phyloP scores from a whole-genome alignment of 2,329 filamentous ascomycete species.

The Fusarium sp. region DNA sequence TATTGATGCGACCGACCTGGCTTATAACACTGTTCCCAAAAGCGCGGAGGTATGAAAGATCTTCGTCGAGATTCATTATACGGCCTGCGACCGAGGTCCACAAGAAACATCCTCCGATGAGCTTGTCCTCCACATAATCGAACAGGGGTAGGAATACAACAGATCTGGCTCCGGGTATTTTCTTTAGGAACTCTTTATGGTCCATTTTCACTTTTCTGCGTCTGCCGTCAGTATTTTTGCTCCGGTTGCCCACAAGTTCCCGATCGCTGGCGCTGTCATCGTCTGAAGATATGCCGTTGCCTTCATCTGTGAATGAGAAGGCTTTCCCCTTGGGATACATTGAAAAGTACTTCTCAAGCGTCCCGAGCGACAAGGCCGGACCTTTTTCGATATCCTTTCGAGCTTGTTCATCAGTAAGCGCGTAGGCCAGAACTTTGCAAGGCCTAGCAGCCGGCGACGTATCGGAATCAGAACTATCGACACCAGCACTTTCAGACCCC shows the following conservation, averaged over 20 bases:
- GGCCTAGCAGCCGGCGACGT: slow-evolving; percentile 46
- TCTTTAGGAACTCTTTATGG: slow-evolving; percentile 53
- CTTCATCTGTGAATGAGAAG: slow-evolving; percentile 51
- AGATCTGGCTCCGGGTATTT: slow-evolving; percentile 53
- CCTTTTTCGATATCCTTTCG: slow-evolving; percentile 48
- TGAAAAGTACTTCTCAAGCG: slow-evolving; percentile 51
- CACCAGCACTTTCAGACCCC: slow-evolving; percentile 41
- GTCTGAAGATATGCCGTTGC: slow-evolving; percentile 49
- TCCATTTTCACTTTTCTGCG: slow-evolving; percentile 44
- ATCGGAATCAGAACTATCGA: slow-evolving; percentile 52
- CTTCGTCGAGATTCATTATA: slow-evolving; percentile 56
- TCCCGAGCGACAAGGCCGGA: slow-evolving; percentile 47
- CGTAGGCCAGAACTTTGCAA: slow-evolving; percentile 50
- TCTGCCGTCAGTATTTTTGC: neutral
- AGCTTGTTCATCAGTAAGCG: slow-evolving; percentile 45
- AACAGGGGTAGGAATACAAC: slow-evolving; percentile 56
- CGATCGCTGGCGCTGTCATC: slow-evolving; percentile 52
- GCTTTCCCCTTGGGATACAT: slow-evolving; percentile 51
- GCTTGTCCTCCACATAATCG: slow-evolving; percentile 54
- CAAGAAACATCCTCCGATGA: slow-evolving; percentile 55
- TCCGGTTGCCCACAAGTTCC: slow-evolving; percentile 7
- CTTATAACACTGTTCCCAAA: slow-evolving; percentile 60
- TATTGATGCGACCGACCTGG: slow-evolving; percentile 69
- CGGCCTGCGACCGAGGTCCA: slow-evolving; percentile 54
- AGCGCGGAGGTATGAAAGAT: slow-evolving; percentile 55